Evolutionary conservation across 768 basidiomycete genomes (phyloP).

Genomic region (Rhizopogon roseolus): DNA sequence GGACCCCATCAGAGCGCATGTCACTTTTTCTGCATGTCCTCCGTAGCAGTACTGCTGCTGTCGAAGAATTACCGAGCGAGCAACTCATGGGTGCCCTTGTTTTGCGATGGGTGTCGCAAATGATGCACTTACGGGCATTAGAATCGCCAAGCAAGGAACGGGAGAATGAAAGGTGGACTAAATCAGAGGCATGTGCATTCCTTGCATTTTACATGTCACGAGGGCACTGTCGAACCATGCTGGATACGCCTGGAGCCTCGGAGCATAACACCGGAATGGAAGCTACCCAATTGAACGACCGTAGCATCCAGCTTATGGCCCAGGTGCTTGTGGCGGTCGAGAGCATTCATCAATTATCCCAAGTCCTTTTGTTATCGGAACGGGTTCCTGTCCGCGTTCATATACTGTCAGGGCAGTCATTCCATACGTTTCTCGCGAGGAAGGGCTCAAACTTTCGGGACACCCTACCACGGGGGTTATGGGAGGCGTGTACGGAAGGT

Average conservation of each 20-base stretch:
- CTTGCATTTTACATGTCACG: slow-evolving; percentile 42
- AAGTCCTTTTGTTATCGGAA: slow-evolving; percentile 54
- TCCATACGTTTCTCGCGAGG: slow-evolving; percentile 51
- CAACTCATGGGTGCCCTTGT: slow-evolving; percentile 49
- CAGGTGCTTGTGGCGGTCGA: slow-evolving; percentile 60
- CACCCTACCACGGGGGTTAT: slow-evolving; percentile 31
- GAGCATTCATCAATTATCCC: slow-evolving; percentile 53
- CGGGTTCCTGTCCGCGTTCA: slow-evolving; percentile 41
- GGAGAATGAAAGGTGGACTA: slow-evolving; percentile 67
- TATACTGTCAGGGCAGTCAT: slow-evolving; percentile 52
- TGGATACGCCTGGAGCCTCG: slow-evolving; percentile 13
- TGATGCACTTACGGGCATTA: slow-evolving; percentile 44
- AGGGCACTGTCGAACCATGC: not conserved
- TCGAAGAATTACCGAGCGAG: slow-evolving; percentile 44
- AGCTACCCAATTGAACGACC: slow-evolving; percentile 37
- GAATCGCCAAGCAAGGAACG: slow-evolving; percentile 52
- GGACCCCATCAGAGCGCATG: slow-evolving; percentile 46
- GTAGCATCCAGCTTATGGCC: slow-evolving; percentile 64
- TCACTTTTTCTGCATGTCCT: slow-evolving; percentile 52
- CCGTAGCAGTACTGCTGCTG: slow-evolving; percentile 44
- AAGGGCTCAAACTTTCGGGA: slow-evolving; percentile 14
- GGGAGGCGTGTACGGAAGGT: slow-evolving; percentile 42
- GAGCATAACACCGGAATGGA: slow-evolving; percentile 2
- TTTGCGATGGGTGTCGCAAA: slow-evolving; percentile 57
- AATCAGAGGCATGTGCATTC: slow-evolving; percentile 54